Evolutionary conservation across 495 filamentous ascomycete species (phyloP).

Genomic region (Xylaria cubensis): DNA sequence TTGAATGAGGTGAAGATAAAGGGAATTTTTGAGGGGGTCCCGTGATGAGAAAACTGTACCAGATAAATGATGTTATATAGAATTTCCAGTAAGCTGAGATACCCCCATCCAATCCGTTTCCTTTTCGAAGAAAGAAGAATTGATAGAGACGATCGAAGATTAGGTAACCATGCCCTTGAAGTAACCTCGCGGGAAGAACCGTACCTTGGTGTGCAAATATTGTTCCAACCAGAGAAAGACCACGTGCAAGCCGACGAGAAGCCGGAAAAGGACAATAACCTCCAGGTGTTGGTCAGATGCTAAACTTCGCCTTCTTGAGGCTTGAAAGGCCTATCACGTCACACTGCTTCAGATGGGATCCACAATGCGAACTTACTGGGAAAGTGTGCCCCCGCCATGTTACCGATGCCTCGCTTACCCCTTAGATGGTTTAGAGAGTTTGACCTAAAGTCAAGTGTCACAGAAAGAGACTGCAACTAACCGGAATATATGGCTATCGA

Average conservation of each 20-base stretch:
- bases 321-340: constrained; percentile 24
- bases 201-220: constrained; percentile 1
- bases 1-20: not conserved
- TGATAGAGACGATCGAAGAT: not conserved
- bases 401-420: not conserved
- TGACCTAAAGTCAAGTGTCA: not conserved
- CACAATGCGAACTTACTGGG: constrained; percentile 10
- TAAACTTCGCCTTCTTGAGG: not conserved
- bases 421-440: not conserved
- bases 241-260: not conserved
- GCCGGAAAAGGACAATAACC: constrained; percentile 3
- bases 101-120: not conserved
- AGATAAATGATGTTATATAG: not conserved
- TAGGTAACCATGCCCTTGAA: constrained; percentile 3
- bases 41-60: not conserved
- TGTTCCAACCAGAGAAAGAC: not conserved
- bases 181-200: constrained; percentile 15
- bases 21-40: not conserved
- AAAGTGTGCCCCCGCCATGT: not conserved
- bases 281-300: not conserved
- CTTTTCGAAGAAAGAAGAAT: not conserved
- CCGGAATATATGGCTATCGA: not conserved
- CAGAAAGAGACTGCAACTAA: not conserved
- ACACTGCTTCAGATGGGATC: constrained; percentile 3
- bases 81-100: not conserved